A percentile compares a stretch with the other conserved stretches of the same genome.
Evolutionary conservation across 179 eudicot genomes (phyloP).

Genomic region (Vitellaria paradoxa): DNA sequence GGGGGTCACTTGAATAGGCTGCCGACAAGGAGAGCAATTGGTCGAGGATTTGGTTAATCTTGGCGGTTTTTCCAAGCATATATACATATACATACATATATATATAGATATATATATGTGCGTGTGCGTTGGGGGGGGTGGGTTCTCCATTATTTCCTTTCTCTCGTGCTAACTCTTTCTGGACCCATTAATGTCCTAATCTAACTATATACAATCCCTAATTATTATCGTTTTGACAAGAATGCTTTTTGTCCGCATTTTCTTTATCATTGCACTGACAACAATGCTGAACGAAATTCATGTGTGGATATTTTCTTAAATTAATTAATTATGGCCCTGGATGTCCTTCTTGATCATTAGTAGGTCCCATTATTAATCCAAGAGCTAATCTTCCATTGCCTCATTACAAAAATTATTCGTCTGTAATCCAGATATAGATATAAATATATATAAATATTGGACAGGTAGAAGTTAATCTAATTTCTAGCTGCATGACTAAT

Average conservation of each 20-base stretch:
- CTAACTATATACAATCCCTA: constrained; percentile 2
- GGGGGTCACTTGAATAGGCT: neutral
- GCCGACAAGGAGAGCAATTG: neutral
- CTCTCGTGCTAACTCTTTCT: neutral
- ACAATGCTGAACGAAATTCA: neutral
- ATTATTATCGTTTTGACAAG: constrained; percentile 20
- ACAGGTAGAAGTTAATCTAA: neutral
- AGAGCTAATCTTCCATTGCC: neutral
- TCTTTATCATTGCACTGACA: constrained; percentile 11
- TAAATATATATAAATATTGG: neutral
- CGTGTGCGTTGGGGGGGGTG: too few species aligned
- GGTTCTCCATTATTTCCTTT: constrained; percentile 12
- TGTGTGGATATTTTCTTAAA: neutral
- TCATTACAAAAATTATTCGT: neutral
- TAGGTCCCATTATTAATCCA: neutral
- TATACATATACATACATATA: neutral
- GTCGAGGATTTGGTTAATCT: neutral
- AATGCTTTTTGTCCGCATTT: constrained; percentile 22
- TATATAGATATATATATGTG: too few species aligned
- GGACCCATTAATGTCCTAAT: constrained; percentile 17
- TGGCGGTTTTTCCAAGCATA: neutral
- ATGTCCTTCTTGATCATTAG: neutral
- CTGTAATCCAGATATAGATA: neutral
- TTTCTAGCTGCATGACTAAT: constrained; percentile 13
- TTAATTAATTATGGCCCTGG: neutral